These are phyloP conservation scores for Podospora sp. DNA, from an alignment of 495 filamentous ascomycete genomes.

Conservation along the genomic window DNA sequence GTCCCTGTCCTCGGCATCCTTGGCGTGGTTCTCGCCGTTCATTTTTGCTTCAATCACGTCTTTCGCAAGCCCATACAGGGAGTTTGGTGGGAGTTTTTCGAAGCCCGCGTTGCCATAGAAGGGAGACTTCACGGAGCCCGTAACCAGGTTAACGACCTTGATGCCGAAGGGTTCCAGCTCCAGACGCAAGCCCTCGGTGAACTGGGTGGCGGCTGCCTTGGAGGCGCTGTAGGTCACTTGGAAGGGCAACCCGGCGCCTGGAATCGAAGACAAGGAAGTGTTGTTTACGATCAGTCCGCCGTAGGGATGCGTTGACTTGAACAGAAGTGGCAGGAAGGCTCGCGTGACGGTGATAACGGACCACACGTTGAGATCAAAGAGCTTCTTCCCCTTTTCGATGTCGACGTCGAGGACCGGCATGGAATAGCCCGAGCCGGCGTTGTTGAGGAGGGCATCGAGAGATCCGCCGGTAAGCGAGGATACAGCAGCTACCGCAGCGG, in stretches of 20 bases:
- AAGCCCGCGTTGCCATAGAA: constrained; percentile 14
- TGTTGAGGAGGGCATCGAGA: constrained; percentile 1
- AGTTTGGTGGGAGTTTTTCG: constrained; percentile 20
- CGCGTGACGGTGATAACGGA: constrained; percentile 3
- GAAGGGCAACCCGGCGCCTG: constrained; percentile 22
- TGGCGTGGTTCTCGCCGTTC: constrained; percentile 33
- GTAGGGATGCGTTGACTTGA: constrained; percentile 9
- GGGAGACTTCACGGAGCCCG: constrained; percentile 22
- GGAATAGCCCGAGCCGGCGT: neutral
- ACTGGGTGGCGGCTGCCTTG: constrained; percentile 36
- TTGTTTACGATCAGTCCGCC: constrained; percentile 32
- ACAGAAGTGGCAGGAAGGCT: constrained; percentile 2
- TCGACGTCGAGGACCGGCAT: constrained; percentile 5
- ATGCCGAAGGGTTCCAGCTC: constrained; percentile 41
- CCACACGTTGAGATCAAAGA: constrained; percentile 11
- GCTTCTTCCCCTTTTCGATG: neutral
- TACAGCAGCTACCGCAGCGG: neutral
- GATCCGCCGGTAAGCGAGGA: neutral
- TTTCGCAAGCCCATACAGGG: constrained; percentile 23
- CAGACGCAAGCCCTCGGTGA: constrained; percentile 35
- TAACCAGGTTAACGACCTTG: constrained; percentile 34
- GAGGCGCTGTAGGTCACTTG: constrained; percentile 43
- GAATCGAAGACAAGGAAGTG: constrained; percentile 29
- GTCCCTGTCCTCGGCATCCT: constrained; percentile 20
- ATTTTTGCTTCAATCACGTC: constrained; percentile 23